Conservation (phyloP, 2,329 filamentous ascomycete species). For the Nannizzia gypsea region DNA sequence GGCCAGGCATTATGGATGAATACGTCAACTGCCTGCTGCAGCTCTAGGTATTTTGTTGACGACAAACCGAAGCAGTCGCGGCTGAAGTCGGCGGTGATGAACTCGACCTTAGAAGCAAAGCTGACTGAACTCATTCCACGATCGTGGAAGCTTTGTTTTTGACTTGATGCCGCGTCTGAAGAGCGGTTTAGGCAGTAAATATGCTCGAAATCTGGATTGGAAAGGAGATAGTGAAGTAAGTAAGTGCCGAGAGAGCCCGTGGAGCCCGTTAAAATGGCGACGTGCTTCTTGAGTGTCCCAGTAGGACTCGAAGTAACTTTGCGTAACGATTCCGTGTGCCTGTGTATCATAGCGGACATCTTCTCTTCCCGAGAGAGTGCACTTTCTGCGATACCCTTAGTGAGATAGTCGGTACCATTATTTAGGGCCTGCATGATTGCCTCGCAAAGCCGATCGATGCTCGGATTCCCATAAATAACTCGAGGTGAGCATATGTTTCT, state of each 20-base stretch:
- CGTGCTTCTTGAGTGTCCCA: not conserved
- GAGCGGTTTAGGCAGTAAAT: not conserved
- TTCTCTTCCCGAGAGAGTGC: too few relatives aligned
- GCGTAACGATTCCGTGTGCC: too few relatives aligned
- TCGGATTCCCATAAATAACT: too few relatives aligned
- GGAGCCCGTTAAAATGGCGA: not conserved
- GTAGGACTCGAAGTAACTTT: too few relatives aligned
- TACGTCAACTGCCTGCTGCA: not conserved
- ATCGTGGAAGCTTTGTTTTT: not conserved
- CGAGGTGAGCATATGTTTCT: too few relatives aligned
- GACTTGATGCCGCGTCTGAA: not conserved
- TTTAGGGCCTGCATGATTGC: too few relatives aligned
- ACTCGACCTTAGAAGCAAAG: not conserved
- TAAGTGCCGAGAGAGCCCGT: slow-evolving; percentile 1
- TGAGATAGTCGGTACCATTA: too few relatives aligned
- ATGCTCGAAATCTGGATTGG: not conserved
- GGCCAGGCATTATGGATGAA: slow-evolving; percentile 18
- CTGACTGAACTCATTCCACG: not conserved
- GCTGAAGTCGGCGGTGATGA: not conserved
- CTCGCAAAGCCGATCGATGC: too few relatives aligned
- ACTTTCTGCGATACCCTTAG: too few relatives aligned
- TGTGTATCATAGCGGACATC: too few relatives aligned
- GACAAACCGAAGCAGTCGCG: not conserved
- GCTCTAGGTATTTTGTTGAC: not conserved
- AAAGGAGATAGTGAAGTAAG: not conserved